Evolutionary conservation across 2,329 filamentous ascomycete species (phyloP).

Genomic region (Colletotrichum cuscutae): DNA sequence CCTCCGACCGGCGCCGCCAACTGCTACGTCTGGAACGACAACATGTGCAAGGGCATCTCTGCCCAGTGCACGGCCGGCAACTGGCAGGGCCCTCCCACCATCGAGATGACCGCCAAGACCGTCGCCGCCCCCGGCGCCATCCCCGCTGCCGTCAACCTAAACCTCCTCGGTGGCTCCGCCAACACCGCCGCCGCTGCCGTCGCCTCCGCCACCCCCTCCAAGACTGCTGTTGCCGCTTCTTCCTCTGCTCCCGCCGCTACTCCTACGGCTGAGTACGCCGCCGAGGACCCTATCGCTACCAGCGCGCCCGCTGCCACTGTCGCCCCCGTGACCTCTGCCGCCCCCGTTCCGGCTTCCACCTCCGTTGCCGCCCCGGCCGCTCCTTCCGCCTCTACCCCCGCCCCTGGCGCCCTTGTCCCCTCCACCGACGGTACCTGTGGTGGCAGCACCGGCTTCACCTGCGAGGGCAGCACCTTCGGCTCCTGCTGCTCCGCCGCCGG

Average conservation of each 20-base stretch:
- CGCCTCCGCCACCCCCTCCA: constrained; percentile 3
- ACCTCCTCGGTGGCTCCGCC: constrained; percentile 23
- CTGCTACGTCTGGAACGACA: constrained; percentile 69
- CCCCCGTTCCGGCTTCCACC: background rate
- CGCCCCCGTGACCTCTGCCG: background rate
- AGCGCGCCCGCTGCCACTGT: background rate
- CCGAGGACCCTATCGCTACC: constrained; percentile 9
- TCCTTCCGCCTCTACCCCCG: constrained; percentile 8
- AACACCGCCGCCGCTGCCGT: background rate
- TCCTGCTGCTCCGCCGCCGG: constrained; percentile 54
- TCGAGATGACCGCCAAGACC: constrained; percentile 47
- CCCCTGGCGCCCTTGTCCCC: constrained; percentile 39
- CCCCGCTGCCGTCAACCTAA: constrained; percentile 41
- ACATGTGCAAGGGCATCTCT: constrained; percentile 66
- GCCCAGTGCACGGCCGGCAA: constrained; percentile 52
- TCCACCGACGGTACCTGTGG: constrained; percentile 54
- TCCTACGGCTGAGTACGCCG: constrained; percentile 1
- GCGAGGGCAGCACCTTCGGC: constrained; percentile 52
- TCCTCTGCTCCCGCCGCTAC: background rate
- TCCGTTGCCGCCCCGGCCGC: constrained; percentile 9
- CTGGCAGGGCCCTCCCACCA: constrained; percentile 60
- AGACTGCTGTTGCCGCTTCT: background rate
- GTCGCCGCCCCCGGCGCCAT: constrained; percentile 46
- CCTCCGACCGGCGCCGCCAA: constrained; percentile 68
- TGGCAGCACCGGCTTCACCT: constrained; percentile 50